Percentiles rank a stretch among this genome's conserved stretches.
Conservation (phyloP, 345 rosid genomes). For the Syzygium jambos region DNA sequence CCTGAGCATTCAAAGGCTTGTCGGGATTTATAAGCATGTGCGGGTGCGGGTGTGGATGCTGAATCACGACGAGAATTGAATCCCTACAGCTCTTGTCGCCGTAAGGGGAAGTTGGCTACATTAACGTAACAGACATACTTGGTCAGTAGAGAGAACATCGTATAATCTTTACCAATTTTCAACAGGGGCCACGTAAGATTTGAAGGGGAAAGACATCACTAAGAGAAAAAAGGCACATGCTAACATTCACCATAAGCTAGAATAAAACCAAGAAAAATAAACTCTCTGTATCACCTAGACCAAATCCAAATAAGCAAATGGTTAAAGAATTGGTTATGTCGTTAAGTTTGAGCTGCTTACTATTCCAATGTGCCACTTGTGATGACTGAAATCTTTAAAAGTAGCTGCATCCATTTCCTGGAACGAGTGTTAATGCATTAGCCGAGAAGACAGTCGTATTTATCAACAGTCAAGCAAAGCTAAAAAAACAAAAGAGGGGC, state of each 20-base stretch:
- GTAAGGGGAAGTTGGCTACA: conserved; percentile 52
- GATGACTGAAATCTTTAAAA: conserved; percentile 55
- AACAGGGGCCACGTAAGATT: not conserved
- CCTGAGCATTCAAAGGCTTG: not conserved
- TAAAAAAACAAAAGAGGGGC: not conserved
- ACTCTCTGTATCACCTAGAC: not conserved
- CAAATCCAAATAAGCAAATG: not conserved
- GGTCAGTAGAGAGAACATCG: not conserved
- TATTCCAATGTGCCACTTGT: conserved; percentile 89
- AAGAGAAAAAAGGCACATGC: not conserved
- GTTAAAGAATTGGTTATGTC: not conserved
- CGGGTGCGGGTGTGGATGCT: conserved; percentile 56
- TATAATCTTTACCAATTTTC: not conserved
- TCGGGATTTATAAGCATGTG: conserved; percentile 4
- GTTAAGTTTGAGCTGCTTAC: conserved; percentile 28
- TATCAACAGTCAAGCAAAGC: not conserved
- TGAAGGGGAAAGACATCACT: not conserved
- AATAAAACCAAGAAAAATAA: not conserved
- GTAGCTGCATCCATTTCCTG: conserved; percentile 92
- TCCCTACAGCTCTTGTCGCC: conserved; percentile 30
- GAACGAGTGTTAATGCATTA: not conserved
- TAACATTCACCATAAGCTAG: not conserved
- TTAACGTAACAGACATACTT: not conserved
- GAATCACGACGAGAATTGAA: conserved; percentile 56
- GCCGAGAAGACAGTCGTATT: not conserved